Conservation (phyloP, 139 green algal genomes). For the Auxenochlorella pyrenoidosa region DNA sequence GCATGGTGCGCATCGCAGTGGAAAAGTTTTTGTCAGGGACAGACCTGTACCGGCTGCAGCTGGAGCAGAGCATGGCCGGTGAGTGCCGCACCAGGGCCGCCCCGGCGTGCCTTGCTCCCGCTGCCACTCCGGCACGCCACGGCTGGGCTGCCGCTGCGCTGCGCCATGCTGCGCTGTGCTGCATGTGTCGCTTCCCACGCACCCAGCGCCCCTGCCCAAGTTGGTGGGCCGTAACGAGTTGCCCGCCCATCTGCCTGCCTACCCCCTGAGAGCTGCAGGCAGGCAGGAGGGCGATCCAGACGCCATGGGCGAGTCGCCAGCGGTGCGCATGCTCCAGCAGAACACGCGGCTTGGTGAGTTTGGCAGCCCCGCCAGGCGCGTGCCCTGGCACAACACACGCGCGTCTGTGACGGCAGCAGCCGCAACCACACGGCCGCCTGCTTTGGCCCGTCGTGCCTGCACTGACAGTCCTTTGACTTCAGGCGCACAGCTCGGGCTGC, state of each 20-base stretch:
- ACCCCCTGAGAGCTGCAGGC: no score
- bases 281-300: conserved; percentile 15
- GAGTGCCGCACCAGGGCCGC: not conserved
- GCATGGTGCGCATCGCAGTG: conserved; percentile 15
- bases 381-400: no score
- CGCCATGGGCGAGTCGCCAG: conserved; percentile 1
- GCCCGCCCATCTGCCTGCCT: no score
- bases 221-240: no score
- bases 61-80: conserved; percentile 55
- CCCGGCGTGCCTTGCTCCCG: not conserved
- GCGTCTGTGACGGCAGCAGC: no score
- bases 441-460: no score
- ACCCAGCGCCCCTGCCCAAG: no score
- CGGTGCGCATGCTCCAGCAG: conserved; percentile 51
- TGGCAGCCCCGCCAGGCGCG: no score
- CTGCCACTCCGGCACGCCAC: no score
- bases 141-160: not conserved
- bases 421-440: no score
- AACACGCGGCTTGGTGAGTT: conserved; percentile 68
- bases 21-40: conserved; percentile 59
- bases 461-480: no score
- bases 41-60: conserved; percentile 45
- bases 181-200: not conserved
- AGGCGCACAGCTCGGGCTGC: no score
- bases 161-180: not conserved